Percentiles rank a stretch among this genome's conserved stretches.
Evolutionary conservation across 352 stramenopile genomes (phyloP).

Genomic region (Pythium brassicae): DNA sequence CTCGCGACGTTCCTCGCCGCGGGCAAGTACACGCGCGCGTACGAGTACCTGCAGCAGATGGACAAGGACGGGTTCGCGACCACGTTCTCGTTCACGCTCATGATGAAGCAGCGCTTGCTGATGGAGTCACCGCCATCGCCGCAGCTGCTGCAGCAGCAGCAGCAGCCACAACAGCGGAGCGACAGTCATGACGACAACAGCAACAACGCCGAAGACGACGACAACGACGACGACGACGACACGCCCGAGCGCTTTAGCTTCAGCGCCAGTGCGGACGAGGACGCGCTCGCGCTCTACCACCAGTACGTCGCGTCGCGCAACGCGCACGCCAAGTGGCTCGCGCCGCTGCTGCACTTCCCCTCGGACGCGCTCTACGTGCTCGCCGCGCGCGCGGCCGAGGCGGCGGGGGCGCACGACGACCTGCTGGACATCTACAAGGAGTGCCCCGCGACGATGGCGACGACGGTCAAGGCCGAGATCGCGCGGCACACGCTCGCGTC

Average conservation of each 20-base stretch:
- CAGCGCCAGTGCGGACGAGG: constrained; percentile 24
- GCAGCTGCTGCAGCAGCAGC: too few relatives aligned
- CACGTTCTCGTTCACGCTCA: constrained; percentile 64
- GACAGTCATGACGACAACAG: too few relatives aligned
- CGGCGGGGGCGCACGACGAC: constrained; percentile 48
- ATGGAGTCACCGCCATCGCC: constrained; percentile 17
- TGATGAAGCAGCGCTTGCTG: constrained; percentile 60
- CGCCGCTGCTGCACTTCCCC: constrained; percentile 63
- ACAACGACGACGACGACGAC: neutral
- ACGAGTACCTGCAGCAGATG: constrained; percentile 44
- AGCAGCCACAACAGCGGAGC: too few relatives aligned
- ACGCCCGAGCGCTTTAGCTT: too few relatives aligned
- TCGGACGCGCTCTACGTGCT: constrained; percentile 63
- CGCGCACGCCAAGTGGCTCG: constrained; percentile 32
- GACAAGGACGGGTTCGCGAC: constrained; percentile 37
- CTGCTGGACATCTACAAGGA: constrained; percentile 59
- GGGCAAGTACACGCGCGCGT: constrained; percentile 43
- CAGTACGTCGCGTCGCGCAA: constrained; percentile 52
- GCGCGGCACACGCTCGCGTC: constrained; percentile 46
- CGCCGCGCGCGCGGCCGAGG: constrained; percentile 39
- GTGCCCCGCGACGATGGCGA: constrained; percentile 34
- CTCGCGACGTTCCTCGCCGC: constrained; percentile 58
- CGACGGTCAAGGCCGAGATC: constrained; percentile 51
- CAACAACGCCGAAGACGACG: too few relatives aligned
- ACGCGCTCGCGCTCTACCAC: constrained; percentile 59